Conservation (phyloP, 257 asterid genomes). For the Fraxinus cuspidata region DNA sequence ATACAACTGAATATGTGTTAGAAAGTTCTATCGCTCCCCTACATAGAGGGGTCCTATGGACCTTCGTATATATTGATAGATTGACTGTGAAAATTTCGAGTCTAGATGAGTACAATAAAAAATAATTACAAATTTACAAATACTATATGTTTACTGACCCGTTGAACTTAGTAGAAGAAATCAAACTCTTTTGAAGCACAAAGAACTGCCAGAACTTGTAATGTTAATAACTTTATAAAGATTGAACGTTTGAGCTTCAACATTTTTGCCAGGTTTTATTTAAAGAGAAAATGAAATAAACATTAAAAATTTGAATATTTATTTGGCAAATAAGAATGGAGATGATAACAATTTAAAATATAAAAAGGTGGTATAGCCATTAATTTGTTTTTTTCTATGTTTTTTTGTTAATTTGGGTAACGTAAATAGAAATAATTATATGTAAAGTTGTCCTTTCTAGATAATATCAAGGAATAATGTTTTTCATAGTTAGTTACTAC, state of each 20-base stretch:
- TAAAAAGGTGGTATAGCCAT: background rate
- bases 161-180: constrained; percentile 48
- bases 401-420: background rate
- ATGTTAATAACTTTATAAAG: constrained; percentile 22
- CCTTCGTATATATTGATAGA: too few relatives aligned
- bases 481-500: too few relatives aligned
- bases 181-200: constrained; percentile 35
- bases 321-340: background rate
- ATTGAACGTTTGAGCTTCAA: constrained; percentile 20
- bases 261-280: background rate
- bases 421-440: too few relatives aligned
- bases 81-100: too few relatives aligned
- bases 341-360: background rate
- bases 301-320: background rate
- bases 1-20: too few relatives aligned
- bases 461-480: too few relatives aligned
- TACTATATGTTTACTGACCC: constrained; percentile 12
- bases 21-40: too few relatives aligned
- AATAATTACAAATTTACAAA: too few relatives aligned
- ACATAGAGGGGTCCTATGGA: too few relatives aligned
- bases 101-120: too few relatives aligned
- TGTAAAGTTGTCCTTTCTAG: too few relatives aligned
- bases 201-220: constrained; percentile 24
- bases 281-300: background rate
- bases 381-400: background rate